Evolutionary conservation across 176 grass and related monocot genomes (phyloP), one percentile per base, ranked within the genome.

Genomic region (Hordeum marinum): DNA sequence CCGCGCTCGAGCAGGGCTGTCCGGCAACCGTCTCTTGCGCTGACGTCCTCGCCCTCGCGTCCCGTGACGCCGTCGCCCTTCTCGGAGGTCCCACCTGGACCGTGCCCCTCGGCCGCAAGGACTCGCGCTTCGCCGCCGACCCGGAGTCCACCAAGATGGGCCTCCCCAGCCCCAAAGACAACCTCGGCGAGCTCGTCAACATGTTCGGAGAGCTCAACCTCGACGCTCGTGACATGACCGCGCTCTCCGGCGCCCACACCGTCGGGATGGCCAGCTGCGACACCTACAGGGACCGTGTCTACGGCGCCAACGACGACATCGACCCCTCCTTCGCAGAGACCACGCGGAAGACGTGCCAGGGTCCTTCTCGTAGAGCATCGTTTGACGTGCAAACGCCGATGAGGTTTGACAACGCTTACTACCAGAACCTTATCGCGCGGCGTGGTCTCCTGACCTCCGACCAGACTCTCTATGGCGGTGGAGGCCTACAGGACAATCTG

Each of bases 21-120:
- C 87, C 90, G 0, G 82, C 73, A 15, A 68, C 87, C 15, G 88
- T 95, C 63, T 95, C 93, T 14, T 95, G 93, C 29, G 78, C 93
- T 2, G 93, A 95, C 54, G 59, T 86, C 20, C 26, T 95, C 34
- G 79, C 87, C 0, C 82, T 95, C 20, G 88, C 93, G 5, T 61
- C 93, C 4, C 81, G 83, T 14, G 93, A 95, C 41, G 91, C 93
- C 27, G 93, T 95, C 21, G 31, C 60, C 18, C 9, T 87, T 45
- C 85, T 92, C 50, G 92, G 90, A 7, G 92, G 94, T 0, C 92
- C 88, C 3, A 13, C 32, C 35, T 97, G 94, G 94, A 39, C 63
- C 24, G 90, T 97, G 41, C 89, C 84, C 35, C 73, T 97, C 34
- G 94, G 92, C 24, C 89, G 94, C 43, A 92, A 72, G 91, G 94